Percentiles rank a stretch among this genome's conserved stretches.
These are phyloP conservation scores for Chlorella sorokiniana DNA, from an alignment of 139 green algal species.

Conservation along the genomic window DNA sequence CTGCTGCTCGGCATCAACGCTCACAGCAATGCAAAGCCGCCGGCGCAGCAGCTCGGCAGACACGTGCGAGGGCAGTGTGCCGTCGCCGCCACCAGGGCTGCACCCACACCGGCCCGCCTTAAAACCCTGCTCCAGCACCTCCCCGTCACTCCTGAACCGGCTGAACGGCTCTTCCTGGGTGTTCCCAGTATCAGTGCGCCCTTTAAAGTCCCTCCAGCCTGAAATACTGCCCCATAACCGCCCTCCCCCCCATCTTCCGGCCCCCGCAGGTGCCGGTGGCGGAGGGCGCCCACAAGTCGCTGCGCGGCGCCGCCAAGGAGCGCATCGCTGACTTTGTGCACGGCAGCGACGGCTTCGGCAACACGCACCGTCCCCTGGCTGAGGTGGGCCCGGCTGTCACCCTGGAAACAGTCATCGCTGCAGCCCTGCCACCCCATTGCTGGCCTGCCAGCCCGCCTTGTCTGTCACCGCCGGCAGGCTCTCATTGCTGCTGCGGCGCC, in stretches of 20 bases:
- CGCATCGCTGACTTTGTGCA: conserved; percentile 92
- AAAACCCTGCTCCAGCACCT: too few relatives aligned
- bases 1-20: not conserved
- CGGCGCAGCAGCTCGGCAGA: too few relatives aligned
- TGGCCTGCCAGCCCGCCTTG: not conserved
- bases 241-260: not conserved
- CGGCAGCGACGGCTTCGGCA: conserved; percentile 87
- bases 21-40: not conserved
- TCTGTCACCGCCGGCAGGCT: not conserved
- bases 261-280: conserved; percentile 60
- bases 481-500: not conserved
- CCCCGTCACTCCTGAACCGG: too few relatives aligned
- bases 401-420: too few relatives aligned
- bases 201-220: too few relatives aligned
- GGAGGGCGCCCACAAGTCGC: conserved; percentile 48
- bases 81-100: too few relatives aligned
- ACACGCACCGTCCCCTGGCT: conserved; percentile 54
- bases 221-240: too few relatives aligned
- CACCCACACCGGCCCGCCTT: too few relatives aligned
- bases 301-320: conserved; percentile 65
- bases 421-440: too few relatives aligned
- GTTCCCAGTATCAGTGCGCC: too few relatives aligned
- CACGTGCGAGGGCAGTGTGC: too few relatives aligned
- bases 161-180: too few relatives aligned
- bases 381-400: not conserved